A percentile compares a stretch with the other conserved stretches of the same genome.
Conservation (phyloP, 768 basidiomycete species). For the Rhodotorula babjevae region DNA sequence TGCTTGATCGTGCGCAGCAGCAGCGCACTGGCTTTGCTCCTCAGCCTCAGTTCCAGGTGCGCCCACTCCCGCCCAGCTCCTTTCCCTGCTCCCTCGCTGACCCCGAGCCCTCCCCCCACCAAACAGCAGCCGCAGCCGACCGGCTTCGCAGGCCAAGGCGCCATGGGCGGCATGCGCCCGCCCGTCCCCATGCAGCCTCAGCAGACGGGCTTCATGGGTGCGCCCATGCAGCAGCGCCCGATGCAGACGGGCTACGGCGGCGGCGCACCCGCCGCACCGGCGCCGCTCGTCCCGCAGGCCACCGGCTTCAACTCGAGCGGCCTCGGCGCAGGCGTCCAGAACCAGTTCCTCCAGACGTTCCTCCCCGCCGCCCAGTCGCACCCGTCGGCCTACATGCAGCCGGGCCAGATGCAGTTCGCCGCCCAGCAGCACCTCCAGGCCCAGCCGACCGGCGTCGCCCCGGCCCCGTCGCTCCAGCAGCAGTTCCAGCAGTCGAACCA, state of each 20-base stretch:
- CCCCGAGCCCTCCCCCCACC: not conserved
- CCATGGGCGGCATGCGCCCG: not conserved
- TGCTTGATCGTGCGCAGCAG: constrained; percentile 52
- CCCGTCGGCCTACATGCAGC: constrained; percentile 2
- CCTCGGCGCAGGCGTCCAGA: constrained; percentile 26
- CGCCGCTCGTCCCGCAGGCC: constrained; percentile 62
- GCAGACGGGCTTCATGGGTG: constrained; percentile 54
- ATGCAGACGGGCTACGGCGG: constrained; percentile 48
- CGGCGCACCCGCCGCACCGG: constrained; percentile 57
- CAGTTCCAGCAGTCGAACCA: constrained; percentile 34
- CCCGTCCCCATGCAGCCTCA: constrained; percentile 55
- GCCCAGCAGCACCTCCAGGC: constrained; percentile 42
- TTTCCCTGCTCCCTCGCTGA: not conserved
- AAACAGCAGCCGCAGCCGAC: constrained; percentile 39
- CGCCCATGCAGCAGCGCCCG: constrained; percentile 36
- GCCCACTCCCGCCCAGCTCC: too few relatives aligned
- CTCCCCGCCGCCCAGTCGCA: constrained; percentile 57
- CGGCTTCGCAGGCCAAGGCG: constrained; percentile 5
- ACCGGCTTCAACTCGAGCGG: constrained; percentile 63
- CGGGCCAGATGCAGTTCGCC: constrained; percentile 35
- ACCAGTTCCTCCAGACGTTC: constrained; percentile 55
- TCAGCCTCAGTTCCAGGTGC: constrained; percentile 54
- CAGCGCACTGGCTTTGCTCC: constrained; percentile 34
- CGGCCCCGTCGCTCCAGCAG: constrained; percentile 47
- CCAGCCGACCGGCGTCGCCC: constrained; percentile 60